A percentile compares a stretch with the other conserved stretches of the same genome.
Evolutionary conservation across 139 green algal genomes (phyloP).

Genomic region (Penium margaritaceum): DNA sequence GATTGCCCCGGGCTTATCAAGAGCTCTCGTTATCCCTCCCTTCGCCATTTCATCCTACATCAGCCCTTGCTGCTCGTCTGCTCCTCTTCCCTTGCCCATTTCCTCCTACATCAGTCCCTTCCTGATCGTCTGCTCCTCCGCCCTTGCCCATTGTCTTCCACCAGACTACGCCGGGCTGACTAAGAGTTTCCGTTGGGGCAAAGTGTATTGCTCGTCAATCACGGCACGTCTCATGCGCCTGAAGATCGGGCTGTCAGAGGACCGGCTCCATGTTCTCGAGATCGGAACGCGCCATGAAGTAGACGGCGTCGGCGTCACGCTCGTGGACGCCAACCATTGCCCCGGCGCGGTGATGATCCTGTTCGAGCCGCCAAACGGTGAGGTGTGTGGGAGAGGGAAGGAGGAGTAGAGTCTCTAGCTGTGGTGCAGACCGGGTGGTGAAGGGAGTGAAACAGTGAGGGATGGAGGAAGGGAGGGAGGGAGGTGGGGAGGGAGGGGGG

Average conservation of each 20-base stretch:
- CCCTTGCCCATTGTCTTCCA: background rate
- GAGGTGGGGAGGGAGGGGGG: too few species aligned
- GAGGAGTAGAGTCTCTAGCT: too few species aligned
- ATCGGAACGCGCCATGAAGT: slow-evolving; percentile 4
- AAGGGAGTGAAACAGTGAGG: too few species aligned
- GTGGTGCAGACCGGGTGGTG: too few species aligned
- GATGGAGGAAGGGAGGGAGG: too few species aligned
- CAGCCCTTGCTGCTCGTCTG: background rate
- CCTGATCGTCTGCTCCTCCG: background rate
- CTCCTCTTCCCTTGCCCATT: background rate
- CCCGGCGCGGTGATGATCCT: slow-evolving; percentile 60
- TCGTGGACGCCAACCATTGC: slow-evolving; percentile 90
- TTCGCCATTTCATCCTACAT: background rate
- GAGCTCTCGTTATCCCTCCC: too few species aligned
- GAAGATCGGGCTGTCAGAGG: slow-evolving; percentile 17
- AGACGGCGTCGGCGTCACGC: slow-evolving; percentile 62
- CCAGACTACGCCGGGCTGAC: slow-evolving; percentile 52
- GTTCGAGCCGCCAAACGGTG: slow-evolving; percentile 30
- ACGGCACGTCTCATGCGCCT: slow-evolving; percentile 44
- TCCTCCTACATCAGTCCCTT: background rate
- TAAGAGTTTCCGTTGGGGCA: slow-evolving; percentile 25
- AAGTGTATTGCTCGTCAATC: slow-evolving; percentile 42
- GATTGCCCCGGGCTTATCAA: too few species aligned
- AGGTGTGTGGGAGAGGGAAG: slow-evolving; percentile 21
- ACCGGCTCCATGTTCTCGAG: slow-evolving; percentile 20